Percentiles rank a stretch among this genome's conserved stretches.
These are phyloP conservation scores for Solanum verrucosum DNA, from an alignment of 257 asterid genomes.

Conservation along the genomic window DNA sequence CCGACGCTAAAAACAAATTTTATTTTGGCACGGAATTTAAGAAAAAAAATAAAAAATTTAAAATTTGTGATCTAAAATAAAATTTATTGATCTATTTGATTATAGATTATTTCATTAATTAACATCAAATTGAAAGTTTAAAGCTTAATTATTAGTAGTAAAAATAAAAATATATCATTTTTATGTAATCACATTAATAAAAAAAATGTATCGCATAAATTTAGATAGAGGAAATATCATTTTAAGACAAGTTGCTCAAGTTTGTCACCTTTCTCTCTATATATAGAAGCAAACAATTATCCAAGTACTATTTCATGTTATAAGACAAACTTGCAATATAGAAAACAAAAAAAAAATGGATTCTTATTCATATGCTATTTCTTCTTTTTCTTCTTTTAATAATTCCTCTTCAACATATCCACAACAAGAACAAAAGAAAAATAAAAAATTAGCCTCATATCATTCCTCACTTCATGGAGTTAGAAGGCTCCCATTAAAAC, in stretches of 20 bases:
- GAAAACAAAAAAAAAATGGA: slow-evolving; percentile 1
- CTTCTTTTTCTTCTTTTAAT: not conserved
- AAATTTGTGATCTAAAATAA: not conserved
- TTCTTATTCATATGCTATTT: not conserved
- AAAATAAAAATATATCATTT: not conserved
- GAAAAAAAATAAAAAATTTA: not conserved
- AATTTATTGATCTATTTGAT: not conserved
- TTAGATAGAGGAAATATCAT: rapidly evolving
- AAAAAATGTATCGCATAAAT: not conserved
- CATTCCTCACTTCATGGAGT: slow-evolving; percentile 40
- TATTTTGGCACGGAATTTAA: not conserved
- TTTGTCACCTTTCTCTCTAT: not conserved
- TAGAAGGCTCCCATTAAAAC: slow-evolving; percentile 21
- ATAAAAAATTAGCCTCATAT: slow-evolving; percentile 4
- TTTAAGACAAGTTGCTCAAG: not conserved
- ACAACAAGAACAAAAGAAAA: slow-evolving; percentile 8
- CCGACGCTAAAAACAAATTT: not conserved
- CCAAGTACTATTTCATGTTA: not conserved
- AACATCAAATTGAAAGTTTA: not conserved
- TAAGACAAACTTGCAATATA: not conserved
- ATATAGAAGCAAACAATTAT: not conserved
- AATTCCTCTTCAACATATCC: not conserved
- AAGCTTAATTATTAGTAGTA: not conserved
- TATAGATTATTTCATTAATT: not conserved
- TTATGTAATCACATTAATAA: rapidly evolving